Base-by-base conservation (phyloP, 495 filamentous ascomycete genomes). In the Geoglossum glabrum region DNA sequence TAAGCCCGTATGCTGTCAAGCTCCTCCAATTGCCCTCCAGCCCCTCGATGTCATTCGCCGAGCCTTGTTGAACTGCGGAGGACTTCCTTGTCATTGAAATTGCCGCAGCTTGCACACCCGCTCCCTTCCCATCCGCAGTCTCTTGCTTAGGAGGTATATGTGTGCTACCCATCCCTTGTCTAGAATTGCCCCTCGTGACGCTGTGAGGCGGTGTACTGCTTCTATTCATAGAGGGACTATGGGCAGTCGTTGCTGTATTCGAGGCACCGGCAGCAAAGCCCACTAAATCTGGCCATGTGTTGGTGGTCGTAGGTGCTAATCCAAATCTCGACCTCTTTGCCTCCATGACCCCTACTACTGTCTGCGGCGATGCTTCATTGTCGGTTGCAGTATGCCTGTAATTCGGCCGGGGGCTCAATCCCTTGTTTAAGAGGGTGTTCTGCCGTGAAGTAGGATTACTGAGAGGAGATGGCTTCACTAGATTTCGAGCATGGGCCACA, bases 61-160 rank as follows among this genome's bases (percentile, higher is more conserved):
- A 69, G 40, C 73, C 76, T 68, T 77, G 80, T 64, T 84, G 79
- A 52, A 78, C 66, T 15, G 69, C 76, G 67, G 87, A 93, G 83
- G 94, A 87, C 59, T 83, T 76, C 67, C 80, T 86, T 26, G 89
- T 87, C 87, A 95, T 94, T 3, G 82, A 85, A 0, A 94, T 69
- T 3, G 89, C 85, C 19, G 88, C 87, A 21, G 87, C 87, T 59
- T 80, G 84, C 0, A 94, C 79, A 64, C 85, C 82, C 34, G 78
- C 73, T 55, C 75, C 79, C 46, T 78, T 81, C 66, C 81, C 73
- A 61, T 93, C 89, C 36, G 93, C 83, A 0, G 80, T 64, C 64
- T 93, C 87, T 7, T 73, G 69, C 33, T 78, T 71, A 6, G 92
- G 79, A 0, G 83, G 85, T 13, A 88, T 88, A 50, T 79, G 70